A percentile compares a stretch with the other conserved stretches of the same genome.
phyloP scores from a whole-genome alignment of 768 basidiomycete species.

The Lentinula detonsa region DNA sequence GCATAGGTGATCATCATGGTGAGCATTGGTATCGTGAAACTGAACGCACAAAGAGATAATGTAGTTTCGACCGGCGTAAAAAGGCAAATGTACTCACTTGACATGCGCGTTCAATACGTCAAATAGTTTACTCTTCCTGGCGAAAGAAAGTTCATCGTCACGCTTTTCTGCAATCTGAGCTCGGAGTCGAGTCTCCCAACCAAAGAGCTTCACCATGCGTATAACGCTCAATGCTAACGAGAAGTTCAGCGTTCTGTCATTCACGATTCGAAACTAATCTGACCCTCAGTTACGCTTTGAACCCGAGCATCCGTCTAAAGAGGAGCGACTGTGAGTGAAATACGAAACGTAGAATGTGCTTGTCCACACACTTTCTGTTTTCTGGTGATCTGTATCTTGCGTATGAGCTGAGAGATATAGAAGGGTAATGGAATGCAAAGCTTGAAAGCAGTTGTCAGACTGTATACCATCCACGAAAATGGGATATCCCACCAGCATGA shows the following conservation, averaged over 20 bases:
- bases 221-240: slow-evolving; percentile 33
- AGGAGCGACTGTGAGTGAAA: slow-evolving; percentile 21
- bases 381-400: neutral
- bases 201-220: slow-evolving; percentile 52
- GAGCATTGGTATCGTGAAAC: slow-evolving; percentile 40
- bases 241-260: slow-evolving; percentile 22
- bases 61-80: neutral
- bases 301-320: slow-evolving; percentile 45
- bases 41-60: slow-evolving; percentile 12
- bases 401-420: slow-evolving; percentile 24
- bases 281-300: slow-evolving; percentile 40
- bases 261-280: slow-evolving; percentile 22
- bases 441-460: neutral
- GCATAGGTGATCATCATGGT: slow-evolving; percentile 43
- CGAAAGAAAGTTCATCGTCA: slow-evolving; percentile 36
- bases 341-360: neutral
- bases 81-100: slow-evolving; percentile 24
- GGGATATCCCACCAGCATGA: slow-evolving; percentile 12
- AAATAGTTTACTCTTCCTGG: slow-evolving; percentile 35
- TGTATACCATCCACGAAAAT: too few species aligned
- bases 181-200: slow-evolving; percentile 38
- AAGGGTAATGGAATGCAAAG: slow-evolving; percentile 36
- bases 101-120: slow-evolving; percentile 28
- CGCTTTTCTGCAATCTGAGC: slow-evolving; percentile 36
- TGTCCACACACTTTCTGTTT: slow-evolving; percentile 12